Conservation (phyloP, 768 basidiomycete genomes). For the Kwoniella newhampshirensis region DNA sequence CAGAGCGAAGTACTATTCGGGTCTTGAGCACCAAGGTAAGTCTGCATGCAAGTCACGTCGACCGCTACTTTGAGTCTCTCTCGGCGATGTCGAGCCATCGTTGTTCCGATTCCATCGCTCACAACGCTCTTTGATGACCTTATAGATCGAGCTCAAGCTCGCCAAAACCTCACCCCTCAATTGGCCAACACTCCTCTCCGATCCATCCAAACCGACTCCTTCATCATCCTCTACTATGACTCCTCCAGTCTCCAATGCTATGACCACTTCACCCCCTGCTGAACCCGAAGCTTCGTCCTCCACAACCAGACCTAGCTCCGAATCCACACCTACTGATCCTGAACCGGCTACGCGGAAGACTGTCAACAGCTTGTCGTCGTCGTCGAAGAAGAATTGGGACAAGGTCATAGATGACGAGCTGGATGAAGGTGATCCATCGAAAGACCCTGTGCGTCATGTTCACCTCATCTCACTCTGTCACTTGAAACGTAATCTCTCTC, state of each 20-base stretch:
- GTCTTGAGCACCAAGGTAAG: constrained; percentile 74
- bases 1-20: constrained; percentile 63
- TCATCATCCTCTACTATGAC: background rate
- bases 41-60: background rate
- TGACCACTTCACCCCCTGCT: constrained; percentile 3
- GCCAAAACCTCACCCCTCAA: constrained; percentile 66
- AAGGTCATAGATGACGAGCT: constrained; percentile 68
- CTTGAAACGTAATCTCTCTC: too few species aligned
- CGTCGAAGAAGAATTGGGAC: constrained; percentile 82
- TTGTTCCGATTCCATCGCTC: too few species aligned
- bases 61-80: too few species aligned
- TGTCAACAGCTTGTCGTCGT: constrained; percentile 48
- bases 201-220: background rate
- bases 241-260: background rate
- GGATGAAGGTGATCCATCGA: constrained; percentile 63
- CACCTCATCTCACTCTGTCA: too few species aligned
- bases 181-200: constrained; percentile 58
- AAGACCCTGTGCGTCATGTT: constrained; percentile 39
- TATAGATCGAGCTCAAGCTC: constrained; percentile 71
- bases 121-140: too few species aligned
- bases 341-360: constrained; percentile 48
- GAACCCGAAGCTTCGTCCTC: background rate
- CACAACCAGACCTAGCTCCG: background rate
- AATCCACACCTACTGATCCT: constrained; percentile 1
- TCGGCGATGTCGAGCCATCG: too few species aligned